These are phyloP conservation scores for Stygiomarasmius scandens DNA, from an alignment of 1,284 basidiomycete species.

Conservation along the genomic window DNA sequence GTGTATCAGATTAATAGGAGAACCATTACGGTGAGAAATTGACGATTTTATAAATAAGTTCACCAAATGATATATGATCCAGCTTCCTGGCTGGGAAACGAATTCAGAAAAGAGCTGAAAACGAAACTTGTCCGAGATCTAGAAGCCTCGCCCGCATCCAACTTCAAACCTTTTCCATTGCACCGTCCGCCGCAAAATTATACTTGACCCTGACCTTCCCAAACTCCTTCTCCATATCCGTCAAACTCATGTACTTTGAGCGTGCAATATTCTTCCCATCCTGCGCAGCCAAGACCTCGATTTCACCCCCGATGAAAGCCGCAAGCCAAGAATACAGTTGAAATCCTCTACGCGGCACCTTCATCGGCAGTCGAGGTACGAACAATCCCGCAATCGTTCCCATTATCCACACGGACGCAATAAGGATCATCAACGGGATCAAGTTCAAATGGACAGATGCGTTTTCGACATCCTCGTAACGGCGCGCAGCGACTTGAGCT, in stretches of 20 bases:
- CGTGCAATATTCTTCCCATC: slow-evolving; percentile 27
- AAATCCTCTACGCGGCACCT: slow-evolving; percentile 38
- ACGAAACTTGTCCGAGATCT: background rate
- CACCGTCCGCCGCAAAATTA: background rate
- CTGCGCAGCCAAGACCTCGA: slow-evolving; percentile 24
- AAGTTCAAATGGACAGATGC: slow-evolving; percentile 26
- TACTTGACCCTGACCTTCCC: slow-evolving; percentile 34
- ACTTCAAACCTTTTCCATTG: background rate
- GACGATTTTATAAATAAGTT: too few relatives aligned
- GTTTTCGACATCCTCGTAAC: background rate
- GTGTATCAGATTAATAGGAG: too few relatives aligned
- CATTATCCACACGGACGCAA: slow-evolving; percentile 24
- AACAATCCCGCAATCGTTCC: slow-evolving; percentile 36
- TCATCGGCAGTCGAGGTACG: slow-evolving; percentile 37
- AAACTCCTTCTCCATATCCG: slow-evolving; percentile 17
- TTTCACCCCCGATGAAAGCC: slow-evolving; percentile 38
- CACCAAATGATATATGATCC: too few relatives aligned
- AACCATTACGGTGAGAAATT: too few relatives aligned
- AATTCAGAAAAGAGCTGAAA: too few relatives aligned
- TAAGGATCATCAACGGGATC: slow-evolving; percentile 26
- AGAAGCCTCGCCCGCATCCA: background rate
- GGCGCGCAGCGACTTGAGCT: slow-evolving; percentile 30
- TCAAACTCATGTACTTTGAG: background rate
- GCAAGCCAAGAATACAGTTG: slow-evolving; percentile 42
- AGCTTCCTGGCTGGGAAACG: too few relatives aligned